A percentile compares a stretch with the other conserved stretches of the same genome.
phyloP scores from a whole-genome alignment of 768 basidiomycete species.

The Suillus luteus region DNA sequence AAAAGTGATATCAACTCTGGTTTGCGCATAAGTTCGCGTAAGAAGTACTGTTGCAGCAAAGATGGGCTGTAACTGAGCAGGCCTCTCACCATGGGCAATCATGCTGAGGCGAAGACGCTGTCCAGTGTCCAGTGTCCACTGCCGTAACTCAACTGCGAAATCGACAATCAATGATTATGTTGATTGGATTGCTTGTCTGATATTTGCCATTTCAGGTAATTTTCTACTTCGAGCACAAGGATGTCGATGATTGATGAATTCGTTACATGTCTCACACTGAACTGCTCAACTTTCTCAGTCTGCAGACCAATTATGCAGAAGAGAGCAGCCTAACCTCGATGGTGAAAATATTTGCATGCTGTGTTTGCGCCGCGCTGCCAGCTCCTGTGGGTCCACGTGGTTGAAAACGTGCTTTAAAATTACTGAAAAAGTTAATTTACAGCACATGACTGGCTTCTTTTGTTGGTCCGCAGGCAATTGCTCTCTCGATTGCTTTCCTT shows the following conservation, averaged over 20 bases:
- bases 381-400: slow-evolving; percentile 8
- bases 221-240: background rate
- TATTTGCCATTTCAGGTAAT: background rate
- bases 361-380: background rate
- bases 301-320: background rate
- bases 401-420: background rate
- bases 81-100: background rate
- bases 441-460: slow-evolving; percentile 10
- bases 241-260: background rate
- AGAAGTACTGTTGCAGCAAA: background rate
- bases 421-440: slow-evolving; percentile 10
- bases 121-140: too few relatives aligned
- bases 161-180: background rate
- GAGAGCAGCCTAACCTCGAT: background rate
- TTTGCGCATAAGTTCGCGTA: background rate
- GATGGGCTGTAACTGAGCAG: background rate
- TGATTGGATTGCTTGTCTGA: background rate
- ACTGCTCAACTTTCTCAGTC: background rate
- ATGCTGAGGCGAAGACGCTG: background rate
- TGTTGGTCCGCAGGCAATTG: slow-evolving; percentile 16
- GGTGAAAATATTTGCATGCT: background rate
- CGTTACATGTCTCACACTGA: background rate
- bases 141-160: background rate
- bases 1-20: background rate
- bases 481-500: slow-evolving; percentile 12